Base-by-base conservation (phyloP, 345 rosid genomes). In the Murraya koenigii region DNA sequence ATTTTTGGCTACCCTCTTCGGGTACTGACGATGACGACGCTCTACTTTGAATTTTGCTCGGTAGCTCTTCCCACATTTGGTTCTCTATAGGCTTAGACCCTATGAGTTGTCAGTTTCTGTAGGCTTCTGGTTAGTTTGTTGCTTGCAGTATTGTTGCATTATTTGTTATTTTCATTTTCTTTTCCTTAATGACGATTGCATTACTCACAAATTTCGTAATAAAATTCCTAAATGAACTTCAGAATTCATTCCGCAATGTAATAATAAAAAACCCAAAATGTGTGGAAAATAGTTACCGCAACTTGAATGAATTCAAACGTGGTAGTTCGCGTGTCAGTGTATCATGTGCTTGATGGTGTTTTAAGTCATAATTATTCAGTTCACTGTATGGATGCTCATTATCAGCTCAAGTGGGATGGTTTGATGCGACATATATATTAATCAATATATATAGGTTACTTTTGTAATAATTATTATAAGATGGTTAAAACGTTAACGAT, bases 301-400 rank as follows among this genome's bases (percentile, higher is more conserved):
- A 68, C 62, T 44, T 58, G 68, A 77, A 62, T 73, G 71, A 80
- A 68, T 55, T 69, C 68, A 69, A 63, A 80, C 71, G 69, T 30
- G 88, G 90, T 85, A 60, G 90, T 75, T 88, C 84, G 49, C 3
- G 49, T 67, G 92, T 88, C 87, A 85, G 83, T 82, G 63, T 85
- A 69, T 56, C 47, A 71, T 61, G 78, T 75, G 82, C 75, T 74
- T 77, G 63, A 36, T 79, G 79, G 67, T 74, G 77, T 76, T 71
- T 71, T 75, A 62, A n/a, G 41, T 72, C 67, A 83, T 80, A 52
- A 84, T 77, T 58, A 71, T 80, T 80, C 79, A 49, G 65, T 77
- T 49, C 69, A 80, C 78, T 69, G 69, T 77, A 28, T 64, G 10
- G 19, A 69, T 71, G 71, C 49, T 68, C 68, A 81, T 83, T 79